Conservation (phyloP, 495 filamentous ascomycete genomes). For the Thozetella sp. region DNA sequence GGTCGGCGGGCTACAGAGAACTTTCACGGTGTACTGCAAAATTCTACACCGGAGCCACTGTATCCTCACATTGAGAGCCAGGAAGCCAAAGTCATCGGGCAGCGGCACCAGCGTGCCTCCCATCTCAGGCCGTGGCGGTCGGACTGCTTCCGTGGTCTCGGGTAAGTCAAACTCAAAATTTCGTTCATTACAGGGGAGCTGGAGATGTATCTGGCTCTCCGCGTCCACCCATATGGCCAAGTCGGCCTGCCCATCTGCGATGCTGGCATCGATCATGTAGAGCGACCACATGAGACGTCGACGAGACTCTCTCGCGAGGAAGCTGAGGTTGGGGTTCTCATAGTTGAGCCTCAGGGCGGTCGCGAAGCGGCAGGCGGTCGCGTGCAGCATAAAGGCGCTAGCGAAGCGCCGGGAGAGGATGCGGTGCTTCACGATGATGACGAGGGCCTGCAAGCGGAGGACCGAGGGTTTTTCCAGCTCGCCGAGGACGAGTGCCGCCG, state of each 20-base stretch:
- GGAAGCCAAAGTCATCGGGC: slow-evolving; percentile 46
- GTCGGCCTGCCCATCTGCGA: slow-evolving; percentile 44
- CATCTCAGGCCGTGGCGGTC: slow-evolving; percentile 28
- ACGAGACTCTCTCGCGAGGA: slow-evolving; percentile 49
- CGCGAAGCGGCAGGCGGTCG: slow-evolving; percentile 46
- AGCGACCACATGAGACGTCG: slow-evolving; percentile 54
- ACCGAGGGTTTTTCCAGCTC: slow-evolving; percentile 48
- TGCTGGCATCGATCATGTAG: slow-evolving; percentile 47
- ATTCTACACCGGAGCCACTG: slow-evolving; percentile 46
- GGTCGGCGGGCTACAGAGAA: slow-evolving; percentile 26
- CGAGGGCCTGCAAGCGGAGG: slow-evolving; percentile 46
- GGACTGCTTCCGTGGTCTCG: slow-evolving; percentile 43
- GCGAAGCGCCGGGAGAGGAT: slow-evolving; percentile 45
- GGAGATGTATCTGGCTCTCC: slow-evolving; percentile 40
- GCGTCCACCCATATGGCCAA: slow-evolving; percentile 46
- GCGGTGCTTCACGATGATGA: slow-evolving; percentile 48
- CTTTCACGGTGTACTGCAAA: slow-evolving; percentile 38
- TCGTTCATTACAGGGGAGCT: slow-evolving; percentile 52
- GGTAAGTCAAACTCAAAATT: slow-evolving; percentile 55
- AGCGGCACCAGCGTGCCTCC: slow-evolving; percentile 22
- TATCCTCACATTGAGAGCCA: slow-evolving; percentile 49
- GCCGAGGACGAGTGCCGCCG: slow-evolving; percentile 37
- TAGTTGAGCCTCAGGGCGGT: slow-evolving; percentile 48
- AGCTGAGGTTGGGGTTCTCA: slow-evolving; percentile 47
- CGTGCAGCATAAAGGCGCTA: slow-evolving; percentile 49